Base-by-base conservation (phyloP, 306 rosid genomes). In the Castanopsis chinensis region DNA sequence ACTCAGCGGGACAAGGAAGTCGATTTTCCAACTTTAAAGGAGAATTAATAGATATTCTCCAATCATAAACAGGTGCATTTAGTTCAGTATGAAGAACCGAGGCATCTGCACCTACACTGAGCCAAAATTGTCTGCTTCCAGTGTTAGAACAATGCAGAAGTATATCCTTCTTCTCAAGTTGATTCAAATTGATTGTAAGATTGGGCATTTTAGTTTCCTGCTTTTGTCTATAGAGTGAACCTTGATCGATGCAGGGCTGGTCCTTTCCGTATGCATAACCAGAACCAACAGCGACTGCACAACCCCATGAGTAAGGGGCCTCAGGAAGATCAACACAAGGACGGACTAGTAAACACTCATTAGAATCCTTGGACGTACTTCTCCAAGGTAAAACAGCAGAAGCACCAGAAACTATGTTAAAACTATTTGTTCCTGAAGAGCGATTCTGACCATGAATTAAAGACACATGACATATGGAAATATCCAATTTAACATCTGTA, bases 11-110 rank as follows among this genome's bases (percentile, higher is more conserved):
- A 79, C 97, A 91, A 57, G 99, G 98, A 85, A 95, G 93, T 65
- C 98, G 88, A 55, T 90, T 95, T 85, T 95, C 99, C 85, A 95
- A 83, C 88, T 93, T 93, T 85, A 95, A 18, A 20, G 99, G 97
- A 80, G 99, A 83, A 83, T 85, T 86, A 53, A 95, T 76, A 76
- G 98, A 90, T 76, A 95, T 88, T 91, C 81, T 88, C 99, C 99
- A 93, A 85, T 95, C 99, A 84, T 93, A 95, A 68, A 95, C 93
- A 78, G 99, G 99, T 61, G 86, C 79, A 83, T 95, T 95, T 72
- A 93, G 82, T 82, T 93, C 99, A 69, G 98, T 95, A 86, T 91
- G 92, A 83, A 95, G 99, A 82, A 91, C 92, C 11, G 97, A 83
- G 72, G 99, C 99, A 88, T 95, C 99, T 43, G 94, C 85, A 60